phyloP scores from a whole-genome alignment of 306 rosid species.

The Crataegus laevigata region DNA sequence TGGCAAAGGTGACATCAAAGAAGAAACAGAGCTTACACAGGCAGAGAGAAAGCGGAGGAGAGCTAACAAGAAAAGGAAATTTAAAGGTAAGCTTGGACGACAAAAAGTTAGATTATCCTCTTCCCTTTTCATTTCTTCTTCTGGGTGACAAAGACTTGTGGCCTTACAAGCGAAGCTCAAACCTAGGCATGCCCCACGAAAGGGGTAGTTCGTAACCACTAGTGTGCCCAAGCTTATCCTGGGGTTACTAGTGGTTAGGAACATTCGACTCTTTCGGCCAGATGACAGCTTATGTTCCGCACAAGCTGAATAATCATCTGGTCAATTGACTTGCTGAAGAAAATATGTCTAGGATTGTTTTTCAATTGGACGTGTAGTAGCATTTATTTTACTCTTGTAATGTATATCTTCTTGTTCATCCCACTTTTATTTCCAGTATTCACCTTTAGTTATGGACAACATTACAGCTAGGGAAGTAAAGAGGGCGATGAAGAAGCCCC shows the following conservation, averaged over 20 bases:
- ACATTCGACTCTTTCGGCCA: not conserved
- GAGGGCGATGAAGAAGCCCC: conserved; percentile 37
- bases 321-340: not conserved
- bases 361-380: not conserved
- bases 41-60: conserved; percentile 88
- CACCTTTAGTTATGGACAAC: conserved; percentile 3
- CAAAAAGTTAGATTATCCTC: not conserved
- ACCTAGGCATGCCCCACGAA: not conserved
- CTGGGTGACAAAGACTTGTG: not conserved
- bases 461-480: conserved; percentile 52
- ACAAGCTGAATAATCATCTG: not conserved
- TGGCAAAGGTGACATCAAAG: conserved; percentile 92
- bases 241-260: not conserved
- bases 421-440: not conserved
- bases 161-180: not conserved
- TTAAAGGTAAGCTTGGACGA: conserved; percentile 48
- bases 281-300: not conserved
- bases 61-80: conserved; percentile 81
- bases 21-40: conserved; percentile 79
- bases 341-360: not conserved
- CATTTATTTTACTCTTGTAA: not conserved
- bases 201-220: not conserved
- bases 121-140: not conserved
- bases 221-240: not conserved
- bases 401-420: not conserved